These are phyloP conservation scores for Aristolochia fimbriata DNA, from an alignment of 164 flowering plant species.

Conservation along the genomic window DNA sequence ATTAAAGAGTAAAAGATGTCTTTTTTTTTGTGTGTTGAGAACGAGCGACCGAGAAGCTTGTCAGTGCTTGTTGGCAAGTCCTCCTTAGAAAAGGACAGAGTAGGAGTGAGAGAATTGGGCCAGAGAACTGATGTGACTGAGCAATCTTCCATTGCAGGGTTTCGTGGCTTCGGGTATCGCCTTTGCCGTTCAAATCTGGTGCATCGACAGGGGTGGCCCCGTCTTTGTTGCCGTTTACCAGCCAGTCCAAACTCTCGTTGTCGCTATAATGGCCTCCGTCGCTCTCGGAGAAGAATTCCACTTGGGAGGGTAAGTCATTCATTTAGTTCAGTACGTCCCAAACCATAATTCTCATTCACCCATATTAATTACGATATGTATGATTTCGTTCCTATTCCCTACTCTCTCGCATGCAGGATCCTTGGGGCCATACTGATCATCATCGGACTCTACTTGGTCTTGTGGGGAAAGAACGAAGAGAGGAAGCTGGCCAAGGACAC, in stretches of 20 bases:
- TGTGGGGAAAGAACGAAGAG: conserved; percentile 93
- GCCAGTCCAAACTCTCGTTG: conserved; percentile 96
- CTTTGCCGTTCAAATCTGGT: conserved; percentile 99
- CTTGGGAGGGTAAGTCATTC: conserved; percentile 70
- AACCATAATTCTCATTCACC: background rate
- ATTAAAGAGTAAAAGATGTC: no score
- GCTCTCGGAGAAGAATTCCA: conserved; percentile 93
- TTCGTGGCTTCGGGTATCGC: conserved; percentile 98
- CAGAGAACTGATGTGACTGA: conserved; percentile 1
- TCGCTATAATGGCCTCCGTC: conserved; percentile 85
- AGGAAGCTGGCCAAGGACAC: conserved; percentile 25
- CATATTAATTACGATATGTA: background rate
- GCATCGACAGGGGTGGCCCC: conserved; percentile 99
- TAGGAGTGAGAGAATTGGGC: background rate
- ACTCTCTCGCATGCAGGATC: conserved; percentile 43
- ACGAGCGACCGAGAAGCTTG: no score
- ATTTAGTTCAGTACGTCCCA: background rate
- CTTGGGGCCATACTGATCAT: conserved; percentile 92
- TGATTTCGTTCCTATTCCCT: background rate
- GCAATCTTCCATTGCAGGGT: conserved; percentile 43
- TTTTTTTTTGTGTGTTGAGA: no score
- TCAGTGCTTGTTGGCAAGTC: background rate
- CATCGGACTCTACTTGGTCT: conserved; percentile 79
- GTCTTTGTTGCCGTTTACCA: conserved; percentile 98
- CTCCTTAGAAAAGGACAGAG: background rate